A percentile compares a stretch with the other conserved stretches of the same genome.
phyloP scores from a whole-genome alignment of 2,329 filamentous ascomycete genomes.

The Blastomyces gilchristii region DNA sequence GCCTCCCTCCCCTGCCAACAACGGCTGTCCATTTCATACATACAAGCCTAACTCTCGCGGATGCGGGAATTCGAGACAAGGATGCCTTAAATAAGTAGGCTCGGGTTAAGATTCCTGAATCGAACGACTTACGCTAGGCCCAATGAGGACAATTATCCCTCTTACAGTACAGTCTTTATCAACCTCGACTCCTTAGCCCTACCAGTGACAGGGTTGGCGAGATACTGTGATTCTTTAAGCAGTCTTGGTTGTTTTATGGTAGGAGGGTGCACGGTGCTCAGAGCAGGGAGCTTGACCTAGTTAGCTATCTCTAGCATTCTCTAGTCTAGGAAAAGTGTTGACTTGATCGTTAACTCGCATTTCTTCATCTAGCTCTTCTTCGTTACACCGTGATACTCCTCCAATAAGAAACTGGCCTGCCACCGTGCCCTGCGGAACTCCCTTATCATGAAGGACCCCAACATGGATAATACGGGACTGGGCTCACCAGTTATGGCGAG shows the following conservation, averaged over 20 bases:
- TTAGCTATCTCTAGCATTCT: not conserved
- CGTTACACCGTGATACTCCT: not conserved
- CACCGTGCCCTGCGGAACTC: not conserved
- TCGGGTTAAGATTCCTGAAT: not conserved
- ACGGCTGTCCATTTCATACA: not conserved
- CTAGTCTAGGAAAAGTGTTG: not conserved
- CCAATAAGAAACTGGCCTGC: not conserved
- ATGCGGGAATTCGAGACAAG: not conserved
- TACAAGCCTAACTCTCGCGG: not conserved
- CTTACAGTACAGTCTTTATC: not conserved
- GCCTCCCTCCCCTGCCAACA: not conserved
- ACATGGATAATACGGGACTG: not conserved
- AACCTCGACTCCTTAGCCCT: not conserved
- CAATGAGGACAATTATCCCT: constrained; percentile 1
- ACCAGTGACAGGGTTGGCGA: not conserved
- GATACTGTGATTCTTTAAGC: not conserved
- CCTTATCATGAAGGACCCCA: not conserved
- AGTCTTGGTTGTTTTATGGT: not conserved
- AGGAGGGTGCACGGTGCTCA: not conserved
- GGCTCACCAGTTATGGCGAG: not conserved
- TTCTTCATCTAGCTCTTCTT: not conserved
- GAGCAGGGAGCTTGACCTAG: not conserved
- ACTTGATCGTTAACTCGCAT: not conserved
- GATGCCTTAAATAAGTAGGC: not conserved
- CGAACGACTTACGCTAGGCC: not conserved